phyloP scores from a whole-genome alignment of 257 asterid species.

The Fraxinus excelsior region DNA sequence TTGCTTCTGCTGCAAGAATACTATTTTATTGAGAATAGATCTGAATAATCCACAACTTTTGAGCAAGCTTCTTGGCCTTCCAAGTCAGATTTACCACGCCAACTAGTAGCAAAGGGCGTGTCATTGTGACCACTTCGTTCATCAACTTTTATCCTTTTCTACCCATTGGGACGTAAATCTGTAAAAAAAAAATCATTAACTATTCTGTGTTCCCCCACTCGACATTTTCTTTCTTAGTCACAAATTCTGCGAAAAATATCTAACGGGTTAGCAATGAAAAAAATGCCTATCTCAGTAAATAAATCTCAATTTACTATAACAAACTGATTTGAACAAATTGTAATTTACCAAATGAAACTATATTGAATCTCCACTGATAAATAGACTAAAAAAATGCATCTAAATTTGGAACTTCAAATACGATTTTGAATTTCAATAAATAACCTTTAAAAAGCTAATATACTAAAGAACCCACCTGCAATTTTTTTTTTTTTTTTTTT shows the following conservation, averaged over 20 bases:
- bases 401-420: neutral
- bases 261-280: slow-evolving; percentile 15
- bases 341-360: slow-evolving; percentile 21
- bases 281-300: slow-evolving; percentile 29
- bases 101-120: slow-evolving; percentile 35
- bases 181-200: slow-evolving; percentile 33
- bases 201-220: slow-evolving; percentile 78
- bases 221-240: slow-evolving; percentile 60
- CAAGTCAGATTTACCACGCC: slow-evolving; percentile 51
- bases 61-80: slow-evolving; percentile 30
- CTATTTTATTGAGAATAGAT: slow-evolving; percentile 42
- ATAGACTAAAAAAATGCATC: neutral
- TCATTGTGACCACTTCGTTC: slow-evolving; percentile 34
- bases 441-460: neutral
- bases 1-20: slow-evolving; percentile 11
- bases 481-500: neutral
- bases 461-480: slow-evolving; percentile 15
- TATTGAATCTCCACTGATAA: slow-evolving; percentile 11
- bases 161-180: slow-evolving; percentile 49
- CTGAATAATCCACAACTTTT: slow-evolving; percentile 43
- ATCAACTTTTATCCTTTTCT: slow-evolving; percentile 51
- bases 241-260: slow-evolving; percentile 30
- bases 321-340: neutral
- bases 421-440: slow-evolving; percentile 8
- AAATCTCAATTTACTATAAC: slow-evolving; percentile 20